These are phyloP conservation scores for Fusarium sp. DNA, from an alignment of 2,329 filamentous ascomycete genomes.

Conservation along the genomic window DNA sequence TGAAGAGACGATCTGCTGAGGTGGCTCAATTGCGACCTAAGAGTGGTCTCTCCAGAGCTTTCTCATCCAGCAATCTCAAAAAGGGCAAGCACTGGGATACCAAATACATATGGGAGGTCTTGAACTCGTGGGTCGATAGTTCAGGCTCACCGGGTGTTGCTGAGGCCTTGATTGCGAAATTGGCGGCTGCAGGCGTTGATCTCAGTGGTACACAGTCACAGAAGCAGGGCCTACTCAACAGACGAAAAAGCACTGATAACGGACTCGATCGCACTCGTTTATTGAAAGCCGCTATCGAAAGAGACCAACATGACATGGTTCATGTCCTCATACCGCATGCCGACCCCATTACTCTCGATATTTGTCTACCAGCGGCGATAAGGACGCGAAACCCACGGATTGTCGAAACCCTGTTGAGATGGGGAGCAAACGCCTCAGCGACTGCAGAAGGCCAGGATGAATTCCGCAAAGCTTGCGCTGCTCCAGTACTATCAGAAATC, in stretches of 20 bases:
- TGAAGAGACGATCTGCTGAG: constrained; percentile 58
- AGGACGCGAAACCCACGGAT: constrained; percentile 56
- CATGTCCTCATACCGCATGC: constrained; percentile 65
- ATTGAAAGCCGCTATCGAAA: constrained; percentile 62
- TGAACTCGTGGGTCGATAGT: constrained; percentile 61
- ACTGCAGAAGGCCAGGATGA: constrained; percentile 63
- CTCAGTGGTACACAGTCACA: constrained; percentile 61
- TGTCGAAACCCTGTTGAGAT: constrained; percentile 60
- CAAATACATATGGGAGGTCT: constrained; percentile 63
- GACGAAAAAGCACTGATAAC: constrained; percentile 62
- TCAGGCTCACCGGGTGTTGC: constrained; percentile 65
- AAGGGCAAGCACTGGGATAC: constrained; percentile 65
- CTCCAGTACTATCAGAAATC: constrained; percentile 59
- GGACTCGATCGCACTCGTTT: constrained; percentile 62
- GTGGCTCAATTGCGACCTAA: constrained; percentile 53
- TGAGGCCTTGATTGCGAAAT: constrained; percentile 64
- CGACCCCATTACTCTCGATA: constrained; percentile 62
- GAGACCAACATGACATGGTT: constrained; percentile 63
- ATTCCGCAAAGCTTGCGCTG: constrained; percentile 63
- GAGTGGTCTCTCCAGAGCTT: constrained; percentile 53
- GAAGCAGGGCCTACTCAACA: constrained; percentile 59
- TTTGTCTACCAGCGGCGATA: constrained; percentile 62
- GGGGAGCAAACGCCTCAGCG: constrained; percentile 62
- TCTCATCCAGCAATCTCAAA: constrained; percentile 53
- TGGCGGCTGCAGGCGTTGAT: constrained; percentile 62